A percentile compares a stretch with the other conserved stretches of the same genome.
Conservation (phyloP, 495 filamentous ascomycete genomes). For the Thermochaetoides thermophila region DNA sequence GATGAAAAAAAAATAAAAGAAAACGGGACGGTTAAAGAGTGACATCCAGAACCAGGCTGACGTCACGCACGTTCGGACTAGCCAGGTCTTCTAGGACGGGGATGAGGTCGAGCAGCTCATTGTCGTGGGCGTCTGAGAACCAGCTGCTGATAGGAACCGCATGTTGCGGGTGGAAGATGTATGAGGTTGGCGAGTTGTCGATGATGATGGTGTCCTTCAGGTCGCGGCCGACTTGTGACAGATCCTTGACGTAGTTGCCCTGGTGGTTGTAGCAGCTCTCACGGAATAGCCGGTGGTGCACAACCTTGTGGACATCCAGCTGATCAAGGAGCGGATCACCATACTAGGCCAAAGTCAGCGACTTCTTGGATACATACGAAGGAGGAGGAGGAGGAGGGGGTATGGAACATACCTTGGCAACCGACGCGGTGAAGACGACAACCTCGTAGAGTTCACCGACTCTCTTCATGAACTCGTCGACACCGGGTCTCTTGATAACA, state of each 20-base stretch:
- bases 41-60: slow-evolving; percentile 95
- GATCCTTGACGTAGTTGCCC: slow-evolving; percentile 98
- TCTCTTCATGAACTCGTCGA: slow-evolving; percentile 97
- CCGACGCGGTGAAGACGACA: slow-evolving; percentile 96
- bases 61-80: slow-evolving; percentile 72
- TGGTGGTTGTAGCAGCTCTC: slow-evolving; percentile 99
- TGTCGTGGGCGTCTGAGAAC: slow-evolving; percentile 99
- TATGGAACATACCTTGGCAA: slow-evolving; percentile 73
- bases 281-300: slow-evolving; percentile 91
- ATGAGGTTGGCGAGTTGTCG: slow-evolving; percentile 97
- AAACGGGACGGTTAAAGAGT: slow-evolving; percentile 59
- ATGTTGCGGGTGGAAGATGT: slow-evolving; percentile 99
- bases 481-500: slow-evolving; percentile 94
- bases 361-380: not conserved
- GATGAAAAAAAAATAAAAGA: slow-evolving; percentile 18
- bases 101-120: slow-evolving; percentile 94
- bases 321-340: slow-evolving; percentile 94
- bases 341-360: slow-evolving; percentile 44
- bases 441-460: slow-evolving; percentile 97
- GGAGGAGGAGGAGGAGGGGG: too few relatives aligned
- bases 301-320: slow-evolving; percentile 90
- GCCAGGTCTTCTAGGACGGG: slow-evolving; percentile 97
- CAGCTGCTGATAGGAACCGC: slow-evolving; percentile 99
- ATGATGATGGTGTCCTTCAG: slow-evolving; percentile 98
- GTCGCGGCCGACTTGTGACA: slow-evolving; percentile 92